These are phyloP conservation scores for Ampelomyces quisqualis DNA, from an alignment of 2,329 filamentous ascomycete species.

Conservation along the genomic window DNA sequence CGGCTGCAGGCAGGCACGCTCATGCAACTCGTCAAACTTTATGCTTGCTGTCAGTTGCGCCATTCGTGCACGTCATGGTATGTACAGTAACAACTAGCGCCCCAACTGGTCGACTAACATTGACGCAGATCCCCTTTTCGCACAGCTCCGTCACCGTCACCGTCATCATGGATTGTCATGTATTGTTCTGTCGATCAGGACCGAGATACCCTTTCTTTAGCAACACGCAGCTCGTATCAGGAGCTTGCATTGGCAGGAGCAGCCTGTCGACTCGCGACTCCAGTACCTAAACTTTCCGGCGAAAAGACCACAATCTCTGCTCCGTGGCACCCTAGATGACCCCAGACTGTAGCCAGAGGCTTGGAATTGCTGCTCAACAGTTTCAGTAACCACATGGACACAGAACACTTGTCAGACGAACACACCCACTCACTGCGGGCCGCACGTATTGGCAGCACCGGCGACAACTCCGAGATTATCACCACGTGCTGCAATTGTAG, in stretches of 20 bases:
- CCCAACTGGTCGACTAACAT: slow-evolving; percentile 15
- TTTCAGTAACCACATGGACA: slow-evolving; percentile 20
- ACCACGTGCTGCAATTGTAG: slow-evolving; percentile 2
- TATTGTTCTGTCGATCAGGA: slow-evolving; percentile 11
- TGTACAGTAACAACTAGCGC: slow-evolving; percentile 21
- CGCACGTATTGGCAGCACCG: slow-evolving; percentile 11
- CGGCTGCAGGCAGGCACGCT: slow-evolving; percentile 11
- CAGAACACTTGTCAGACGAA: slow-evolving; percentile 9
- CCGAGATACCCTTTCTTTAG: not conserved
- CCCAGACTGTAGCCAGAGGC: not conserved
- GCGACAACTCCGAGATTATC: slow-evolving; percentile 6
- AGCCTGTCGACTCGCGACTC: too few species aligned
- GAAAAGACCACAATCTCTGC: too few species aligned
- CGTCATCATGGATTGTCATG: slow-evolving; percentile 3
- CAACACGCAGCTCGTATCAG: too few species aligned
- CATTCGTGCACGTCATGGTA: slow-evolving; percentile 9
- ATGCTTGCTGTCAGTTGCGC: slow-evolving; percentile 12
- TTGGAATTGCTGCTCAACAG: slow-evolving; percentile 9
- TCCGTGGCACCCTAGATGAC: slow-evolving; percentile 2
- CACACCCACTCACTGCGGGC: not conserved
- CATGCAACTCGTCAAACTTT: slow-evolving; percentile 17
- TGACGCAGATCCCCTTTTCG: slow-evolving; percentile 15
- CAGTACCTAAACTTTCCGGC: too few species aligned
- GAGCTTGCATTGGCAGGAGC: too few species aligned
- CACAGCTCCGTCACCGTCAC: too few species aligned